Conservation (phyloP, 768 basidiomycete species). For the Gloeophyllum trabeum region DNA sequence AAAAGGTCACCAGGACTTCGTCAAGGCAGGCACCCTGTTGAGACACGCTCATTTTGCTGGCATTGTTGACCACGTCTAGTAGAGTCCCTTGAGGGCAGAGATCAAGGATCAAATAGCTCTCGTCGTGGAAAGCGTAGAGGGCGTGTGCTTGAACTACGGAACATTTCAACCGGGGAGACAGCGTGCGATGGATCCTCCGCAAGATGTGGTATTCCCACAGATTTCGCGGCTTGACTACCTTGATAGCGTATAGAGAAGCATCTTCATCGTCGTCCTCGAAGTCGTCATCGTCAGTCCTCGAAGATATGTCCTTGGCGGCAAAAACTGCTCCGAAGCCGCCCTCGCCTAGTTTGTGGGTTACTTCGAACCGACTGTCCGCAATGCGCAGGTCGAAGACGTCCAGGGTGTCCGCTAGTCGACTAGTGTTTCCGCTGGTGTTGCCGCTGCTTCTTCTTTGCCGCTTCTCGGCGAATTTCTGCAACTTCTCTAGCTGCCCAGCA, state of each 20-base stretch:
- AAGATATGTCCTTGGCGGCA: constrained; percentile 46
- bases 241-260: constrained; percentile 65
- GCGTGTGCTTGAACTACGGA: constrained; percentile 73
- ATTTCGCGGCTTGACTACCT: constrained; percentile 81
- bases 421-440: constrained; percentile 18
- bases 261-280: constrained; percentile 45
- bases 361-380: constrained; percentile 52
- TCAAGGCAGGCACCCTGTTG: constrained; percentile 79
- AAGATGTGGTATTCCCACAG: constrained; percentile 91
- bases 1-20: constrained; percentile 91
- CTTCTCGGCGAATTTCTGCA: constrained; percentile 64
- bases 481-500: constrained; percentile 46
- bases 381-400: constrained; percentile 45
- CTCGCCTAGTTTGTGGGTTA: constrained; percentile 87
- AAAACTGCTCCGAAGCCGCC: constrained; percentile 98
- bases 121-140: constrained; percentile 78
- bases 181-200: constrained; percentile 56
- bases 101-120: constrained; percentile 83
- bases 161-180: constrained; percentile 44
- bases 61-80: constrained; percentile 84
- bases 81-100: constrained; percentile 87
- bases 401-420: constrained; percentile 21
- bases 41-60: constrained; percentile 60
- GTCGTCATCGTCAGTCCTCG: constrained; percentile 33
- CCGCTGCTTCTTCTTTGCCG: constrained; percentile 19